Evolutionary conservation across 371 early-diverging fungal genomes (phyloP), one percentile per base, ranked within the genome.

Genomic region (Cokeromyces recurvatus): DNA sequence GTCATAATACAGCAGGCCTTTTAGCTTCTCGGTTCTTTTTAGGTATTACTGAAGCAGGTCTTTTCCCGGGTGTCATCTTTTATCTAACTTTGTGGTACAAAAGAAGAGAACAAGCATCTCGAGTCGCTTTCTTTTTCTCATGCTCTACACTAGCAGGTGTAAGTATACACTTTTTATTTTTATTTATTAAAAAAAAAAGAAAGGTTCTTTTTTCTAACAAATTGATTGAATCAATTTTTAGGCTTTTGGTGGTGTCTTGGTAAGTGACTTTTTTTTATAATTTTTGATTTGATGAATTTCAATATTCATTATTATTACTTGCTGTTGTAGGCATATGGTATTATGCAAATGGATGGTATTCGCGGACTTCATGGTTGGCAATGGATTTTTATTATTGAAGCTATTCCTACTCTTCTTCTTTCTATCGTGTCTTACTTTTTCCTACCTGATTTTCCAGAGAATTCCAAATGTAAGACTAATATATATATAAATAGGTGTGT

Each of bases 301-400:
- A n/a, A n/a, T n/a, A n/a, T n/a, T n/a, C n/a, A n/a, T n/a, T n/a
- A n/a, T n/a, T n/a, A n/a, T n/a, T n/a, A n/a, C n/a, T n/a, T n/a
- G n/a, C n/a, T n/a, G n/a, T n/a, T n/a, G 17, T 50, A 63, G 53
- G 84, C 82, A 32, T 80, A 76, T 53, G 79, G 71, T 25, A 76
- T 84, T 38, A 58, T 64, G 50, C 69, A 75, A 38, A 76, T 87
- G 71, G 71, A 83, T 31, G 81, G 83, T 16, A 10, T 66, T 16
- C 43, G 36, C 11, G 59, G 57, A 24, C 51, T 81, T 5, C 49
- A 51, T 42, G 82, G 76, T 1, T 85, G 85, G 85, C 81, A 81
- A 47, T 80, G 80, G 82, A 77, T 89, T 37, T 90, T 89, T 54
- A 74, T 89, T 23, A 72, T 90, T 35, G 87, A 88, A 54, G 89